Conservation (phyloP, 352 stramenopile genomes). For the Globisporangium emineosum region DNA sequence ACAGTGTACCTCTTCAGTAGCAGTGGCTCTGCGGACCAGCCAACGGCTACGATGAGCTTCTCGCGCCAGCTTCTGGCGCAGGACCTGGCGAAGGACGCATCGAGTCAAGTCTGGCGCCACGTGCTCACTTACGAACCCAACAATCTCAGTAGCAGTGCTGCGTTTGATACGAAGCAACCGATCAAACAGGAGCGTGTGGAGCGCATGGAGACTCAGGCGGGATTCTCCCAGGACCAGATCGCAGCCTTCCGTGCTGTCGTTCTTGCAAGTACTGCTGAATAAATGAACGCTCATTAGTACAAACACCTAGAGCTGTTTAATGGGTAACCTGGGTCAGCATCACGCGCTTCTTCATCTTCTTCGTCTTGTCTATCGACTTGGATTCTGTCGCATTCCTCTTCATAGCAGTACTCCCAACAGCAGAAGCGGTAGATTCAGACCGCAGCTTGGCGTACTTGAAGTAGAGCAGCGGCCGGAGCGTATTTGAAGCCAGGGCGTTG, state of each 20-base stretch:
- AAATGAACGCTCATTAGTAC: background rate
- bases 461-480: constrained; percentile 59
- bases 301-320: background rate
- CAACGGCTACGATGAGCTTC: constrained; percentile 32
- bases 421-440: background rate
- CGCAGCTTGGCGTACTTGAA: constrained; percentile 53
- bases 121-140: constrained; percentile 46
- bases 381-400: background rate
- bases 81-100: constrained; percentile 30
- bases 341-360: constrained; percentile 8
- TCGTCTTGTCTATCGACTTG: background rate
- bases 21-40: background rate
- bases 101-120: constrained; percentile 40
- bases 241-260: constrained; percentile 25
- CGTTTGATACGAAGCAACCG: background rate
- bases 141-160: too few species aligned
- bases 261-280: constrained; percentile 11
- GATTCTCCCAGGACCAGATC: constrained; percentile 25
- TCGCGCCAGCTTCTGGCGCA: constrained; percentile 48
- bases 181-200: constrained; percentile 10
- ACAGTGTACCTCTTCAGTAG: constrained; percentile 46
- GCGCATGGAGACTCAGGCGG: constrained; percentile 24
- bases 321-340: constrained; percentile 4
- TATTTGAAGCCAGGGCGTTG: constrained; percentile 37
- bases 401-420: background rate